Conservation (phyloP, 2,329 filamentous ascomycete species). For the Pseudopithomyces chartarum region DNA sequence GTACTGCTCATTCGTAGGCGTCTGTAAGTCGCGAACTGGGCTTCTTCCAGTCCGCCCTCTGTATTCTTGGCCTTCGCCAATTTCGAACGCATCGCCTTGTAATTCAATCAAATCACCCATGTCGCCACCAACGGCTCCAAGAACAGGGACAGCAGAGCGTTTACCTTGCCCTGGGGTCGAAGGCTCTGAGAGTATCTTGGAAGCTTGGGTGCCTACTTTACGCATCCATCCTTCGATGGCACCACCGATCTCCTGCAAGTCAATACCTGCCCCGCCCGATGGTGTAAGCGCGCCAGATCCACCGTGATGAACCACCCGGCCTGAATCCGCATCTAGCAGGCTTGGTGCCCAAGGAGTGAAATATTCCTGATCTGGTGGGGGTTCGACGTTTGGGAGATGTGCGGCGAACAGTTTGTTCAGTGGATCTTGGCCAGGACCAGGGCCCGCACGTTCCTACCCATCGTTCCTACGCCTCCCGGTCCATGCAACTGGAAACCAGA, state of each 20-base stretch:
- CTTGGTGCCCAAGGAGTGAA: constrained; percentile 48
- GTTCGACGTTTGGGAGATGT: constrained; percentile 77
- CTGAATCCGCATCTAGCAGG: constrained; percentile 37
- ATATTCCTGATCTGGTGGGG: constrained; percentile 61
- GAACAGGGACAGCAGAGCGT: constrained; percentile 38
- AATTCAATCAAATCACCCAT: constrained; percentile 74
- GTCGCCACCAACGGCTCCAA: constrained; percentile 51
- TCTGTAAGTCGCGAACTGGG: constrained; percentile 16
- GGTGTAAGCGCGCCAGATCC: constrained; percentile 39
- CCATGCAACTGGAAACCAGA: constrained; percentile 68
- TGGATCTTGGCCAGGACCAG: constrained; percentile 82
- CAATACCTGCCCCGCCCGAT: constrained; percentile 41
- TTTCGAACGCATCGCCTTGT: constrained; percentile 60
- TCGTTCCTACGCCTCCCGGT: constrained; percentile 85
- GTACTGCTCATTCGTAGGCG: constrained; percentile 32
- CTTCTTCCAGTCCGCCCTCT: constrained; percentile 29
- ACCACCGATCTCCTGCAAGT: constrained; percentile 81
- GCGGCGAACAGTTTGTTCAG: constrained; percentile 84
- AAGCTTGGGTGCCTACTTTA: constrained; percentile 72
- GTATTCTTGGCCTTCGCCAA: constrained; percentile 39
- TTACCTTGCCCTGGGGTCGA: constrained; percentile 36
- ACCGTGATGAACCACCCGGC: constrained; percentile 30
- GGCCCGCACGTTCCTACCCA: constrained; percentile 72
- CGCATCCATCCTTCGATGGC: constrained; percentile 90
- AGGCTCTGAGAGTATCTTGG: constrained; percentile 41